Percentiles rank a stretch among this genome's conserved stretches.
phyloP scores from a whole-genome alignment of 345 rosid species.

The Bruguiera parviflora region DNA sequence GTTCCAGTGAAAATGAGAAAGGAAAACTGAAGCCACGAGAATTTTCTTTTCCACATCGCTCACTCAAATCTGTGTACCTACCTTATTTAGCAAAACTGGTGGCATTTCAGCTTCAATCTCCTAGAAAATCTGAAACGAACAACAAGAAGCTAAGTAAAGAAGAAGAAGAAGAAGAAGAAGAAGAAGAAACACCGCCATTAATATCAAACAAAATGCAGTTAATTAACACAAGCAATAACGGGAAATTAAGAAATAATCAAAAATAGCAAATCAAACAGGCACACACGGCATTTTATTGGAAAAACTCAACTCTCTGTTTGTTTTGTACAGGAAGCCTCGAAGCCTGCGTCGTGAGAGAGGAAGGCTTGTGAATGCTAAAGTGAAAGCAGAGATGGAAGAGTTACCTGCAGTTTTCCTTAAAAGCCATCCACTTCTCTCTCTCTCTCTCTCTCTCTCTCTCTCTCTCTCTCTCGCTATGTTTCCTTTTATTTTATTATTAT shows the following conservation, averaged over 20 bases:
- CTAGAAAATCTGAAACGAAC: constrained; percentile 6
- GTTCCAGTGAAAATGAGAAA: not conserved
- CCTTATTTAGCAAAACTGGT: constrained; percentile 13
- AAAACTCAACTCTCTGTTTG: no score
- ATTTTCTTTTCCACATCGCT: not conserved
- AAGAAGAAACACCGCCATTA: not conserved
- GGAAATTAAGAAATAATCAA: not conserved
- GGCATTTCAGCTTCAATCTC: constrained; percentile 9
- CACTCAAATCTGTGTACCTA: not conserved
- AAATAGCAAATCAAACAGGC: not conserved
- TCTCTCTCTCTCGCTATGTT: not conserved
- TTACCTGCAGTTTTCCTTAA: not conserved
- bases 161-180: not conserved
- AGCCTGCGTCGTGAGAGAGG: not conserved
- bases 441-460: not conserved
- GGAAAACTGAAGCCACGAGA: not conserved
- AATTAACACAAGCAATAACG: not conserved
- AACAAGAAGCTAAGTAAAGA: not conserved
- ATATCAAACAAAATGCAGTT: not conserved
- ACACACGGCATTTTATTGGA: not conserved
- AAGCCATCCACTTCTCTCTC: no score
- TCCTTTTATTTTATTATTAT: not conserved
- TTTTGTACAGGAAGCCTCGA: not conserved
- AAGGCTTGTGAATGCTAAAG: not conserved
- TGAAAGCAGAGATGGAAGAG: constrained; percentile 4